Conservation (phyloP, 2,329 filamentous ascomycete genomes). For the Paraconiothyrium sp. region DNA sequence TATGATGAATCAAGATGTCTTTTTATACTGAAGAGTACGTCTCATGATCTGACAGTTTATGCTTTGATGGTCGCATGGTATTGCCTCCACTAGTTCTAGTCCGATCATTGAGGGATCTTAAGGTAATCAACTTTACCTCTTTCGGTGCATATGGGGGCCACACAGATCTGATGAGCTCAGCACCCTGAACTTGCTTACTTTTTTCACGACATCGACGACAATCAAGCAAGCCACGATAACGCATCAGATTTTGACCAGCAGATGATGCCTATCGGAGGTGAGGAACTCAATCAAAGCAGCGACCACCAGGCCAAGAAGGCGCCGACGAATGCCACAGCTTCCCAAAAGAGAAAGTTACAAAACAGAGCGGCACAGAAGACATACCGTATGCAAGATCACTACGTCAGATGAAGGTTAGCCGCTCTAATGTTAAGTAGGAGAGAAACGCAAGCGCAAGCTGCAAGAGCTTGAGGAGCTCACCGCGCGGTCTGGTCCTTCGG, state of each 20-base stretch:
- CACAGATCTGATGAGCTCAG: neutral
- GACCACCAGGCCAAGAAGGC: neutral
- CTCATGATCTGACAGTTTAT: neutral
- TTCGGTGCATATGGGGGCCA: neutral
- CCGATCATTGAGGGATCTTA: neutral
- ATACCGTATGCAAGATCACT: neutral
- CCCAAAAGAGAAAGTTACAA: constrained; percentile 8
- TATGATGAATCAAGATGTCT: neutral
- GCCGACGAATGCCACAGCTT: neutral
- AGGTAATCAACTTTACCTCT: constrained; percentile 5
- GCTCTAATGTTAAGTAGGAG: neutral
- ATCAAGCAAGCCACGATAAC: neutral
- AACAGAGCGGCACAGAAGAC: constrained; percentile 8
- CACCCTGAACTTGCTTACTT: neutral
- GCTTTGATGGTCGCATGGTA: neutral
- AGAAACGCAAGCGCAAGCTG: constrained; percentile 8
- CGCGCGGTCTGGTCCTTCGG: neutral
- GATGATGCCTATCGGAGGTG: neutral
- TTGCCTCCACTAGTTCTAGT: neutral
- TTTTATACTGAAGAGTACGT: neutral
- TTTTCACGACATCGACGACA: neutral
- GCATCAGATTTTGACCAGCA: neutral
- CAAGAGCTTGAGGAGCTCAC: constrained; percentile 4
- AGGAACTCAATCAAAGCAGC: neutral
- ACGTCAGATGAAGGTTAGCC: neutral